Base-by-base conservation (phyloP, 768 basidiomycete species). In the Leccinum aurantiacum region DNA sequence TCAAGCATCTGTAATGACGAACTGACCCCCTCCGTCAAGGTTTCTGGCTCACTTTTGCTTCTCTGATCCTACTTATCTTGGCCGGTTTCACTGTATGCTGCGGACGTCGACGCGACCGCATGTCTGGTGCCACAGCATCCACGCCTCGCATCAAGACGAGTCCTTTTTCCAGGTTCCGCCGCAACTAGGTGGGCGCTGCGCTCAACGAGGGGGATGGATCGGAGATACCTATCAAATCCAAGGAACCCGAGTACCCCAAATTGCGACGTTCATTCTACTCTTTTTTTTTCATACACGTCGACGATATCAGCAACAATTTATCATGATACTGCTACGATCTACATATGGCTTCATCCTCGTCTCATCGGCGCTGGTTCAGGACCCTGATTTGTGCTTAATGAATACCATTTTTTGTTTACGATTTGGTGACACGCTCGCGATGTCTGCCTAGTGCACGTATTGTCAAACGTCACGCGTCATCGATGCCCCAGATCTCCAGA, bases 41-140 rank as follows among this genome's bases (percentile, higher is more conserved):
- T 8, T 90, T 91, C 71, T 91, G 90, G 90, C 70, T 91, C 71
- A 90, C 88, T 2, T 84, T 91, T 65, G 83, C 80, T 19, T 71
- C 85, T 13, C 75, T 91, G 68, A 74, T 91, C 63, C 80, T 91
- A 4, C 80, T 87, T 33, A 72, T 84, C 46, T 68, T 90, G 57
- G 87, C 83, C 17, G 87, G 87, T 55, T 82, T 83, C 77, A 85
- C 86, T 3, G 84, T 90, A 38, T 88, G 86, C 77, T 84, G 88
- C 62, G 88, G 87, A 11, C 83, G 87, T 41, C 78, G 86, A 58
- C 81, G 77, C 58, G 77, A 80, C 59, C 80, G 87, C 63, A 77
- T 81, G 76, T 68, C 80, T 0, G 76, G 76, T 22, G 80, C 75
- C 17, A 71, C 63, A 1, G 15, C 60, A 7, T 57, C 70, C 56